Base-by-base conservation (phyloP, 2,329 filamentous ascomycete genomes). In the Exophiala bonariae region DNA sequence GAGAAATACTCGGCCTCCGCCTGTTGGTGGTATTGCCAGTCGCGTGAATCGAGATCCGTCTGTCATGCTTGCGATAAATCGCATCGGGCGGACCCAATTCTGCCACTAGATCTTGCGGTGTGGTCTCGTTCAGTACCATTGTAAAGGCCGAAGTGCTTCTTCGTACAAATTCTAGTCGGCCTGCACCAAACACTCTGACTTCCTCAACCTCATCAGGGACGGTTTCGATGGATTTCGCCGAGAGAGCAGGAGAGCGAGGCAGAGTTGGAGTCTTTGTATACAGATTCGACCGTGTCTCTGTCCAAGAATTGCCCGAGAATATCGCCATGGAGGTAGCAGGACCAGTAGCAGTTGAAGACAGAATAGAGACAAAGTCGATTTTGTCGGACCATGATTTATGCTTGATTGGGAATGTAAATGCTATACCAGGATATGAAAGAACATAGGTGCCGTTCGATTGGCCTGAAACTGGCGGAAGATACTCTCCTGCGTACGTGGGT, bases 71-170 rank as follows among this genome's bases (percentile, higher is more conserved):
- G 54, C 87, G 82, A 67, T 96, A 96, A 35, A 95, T 95, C 16
- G 91, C 89, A 65, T 96, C 92, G 2, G 93, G 93, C 4, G 93
- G 89, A 0, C 93, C 93, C 6, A 99, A 79, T 61, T 96, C 91
- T 48, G 88, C 86, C 16, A 97, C 81, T 2, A 99, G 73, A 58
- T 97, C 90, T 69, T 99, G 93, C 0, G 90, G 88, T 1, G 89
- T 95, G 0, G 92, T 97, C 63, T 93, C 83, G 36, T 89, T 89
- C 0, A 99, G 74, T 2, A 75, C 76, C 44, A 99, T 85, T 71
- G 80, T 83, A 47, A 90, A 81, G 0, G 82, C 79, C 23, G 77
- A 75, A 33, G 73, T 82, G 3, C 83, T 83, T 54, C 87, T 83
- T 50, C 90, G 83, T 40, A 87, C 74, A 2, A 96, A 73, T 64